Evolutionary conservation across 768 basidiomycete species (phyloP).

Genomic region (Amanita phalloides): DNA sequence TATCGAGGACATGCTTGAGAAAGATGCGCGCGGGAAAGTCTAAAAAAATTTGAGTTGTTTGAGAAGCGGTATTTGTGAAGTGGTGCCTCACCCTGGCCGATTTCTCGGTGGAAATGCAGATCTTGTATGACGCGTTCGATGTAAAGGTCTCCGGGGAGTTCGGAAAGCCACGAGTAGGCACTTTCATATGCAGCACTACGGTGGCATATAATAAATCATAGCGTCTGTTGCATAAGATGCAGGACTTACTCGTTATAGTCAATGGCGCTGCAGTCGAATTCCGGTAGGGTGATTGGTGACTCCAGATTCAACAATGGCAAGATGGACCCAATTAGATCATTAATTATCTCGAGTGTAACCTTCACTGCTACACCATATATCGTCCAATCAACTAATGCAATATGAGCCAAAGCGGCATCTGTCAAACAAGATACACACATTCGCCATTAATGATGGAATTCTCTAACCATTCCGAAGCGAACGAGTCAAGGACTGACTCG

Average conservation of each 20-base stretch:
- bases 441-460: slow-evolving; percentile 28
- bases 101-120: slow-evolving; percentile 32
- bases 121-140: slow-evolving; percentile 25
- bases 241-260: slow-evolving; percentile 30
- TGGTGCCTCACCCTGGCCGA: slow-evolving; percentile 28
- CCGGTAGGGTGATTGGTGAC: slow-evolving; percentile 18
- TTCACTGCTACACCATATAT: slow-evolving; percentile 37
- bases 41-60: slow-evolving; percentile 24
- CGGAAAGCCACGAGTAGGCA: slow-evolving; percentile 29
- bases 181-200: slow-evolving; percentile 30
- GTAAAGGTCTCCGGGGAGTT: slow-evolving; percentile 16
- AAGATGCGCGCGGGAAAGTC: slow-evolving; percentile 9
- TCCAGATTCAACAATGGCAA: slow-evolving; percentile 18
- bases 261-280: slow-evolving; percentile 20
- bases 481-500: slow-evolving; percentile 24
- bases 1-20: slow-evolving; percentile 7
- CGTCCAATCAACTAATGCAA: slow-evolving; percentile 41
- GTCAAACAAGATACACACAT: slow-evolving; percentile 25
- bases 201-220: not conserved
- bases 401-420: not conserved
- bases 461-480: slow-evolving; percentile 36
- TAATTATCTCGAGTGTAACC: slow-evolving; percentile 28
- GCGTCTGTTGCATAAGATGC: not conserved
- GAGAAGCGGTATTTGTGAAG: slow-evolving; percentile 7
- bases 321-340: slow-evolving; percentile 20